These are phyloP conservation scores for Rhynchospora breviuscula DNA, from an alignment of 176 grass and related monocot genomes.

Conservation along the genomic window DNA sequence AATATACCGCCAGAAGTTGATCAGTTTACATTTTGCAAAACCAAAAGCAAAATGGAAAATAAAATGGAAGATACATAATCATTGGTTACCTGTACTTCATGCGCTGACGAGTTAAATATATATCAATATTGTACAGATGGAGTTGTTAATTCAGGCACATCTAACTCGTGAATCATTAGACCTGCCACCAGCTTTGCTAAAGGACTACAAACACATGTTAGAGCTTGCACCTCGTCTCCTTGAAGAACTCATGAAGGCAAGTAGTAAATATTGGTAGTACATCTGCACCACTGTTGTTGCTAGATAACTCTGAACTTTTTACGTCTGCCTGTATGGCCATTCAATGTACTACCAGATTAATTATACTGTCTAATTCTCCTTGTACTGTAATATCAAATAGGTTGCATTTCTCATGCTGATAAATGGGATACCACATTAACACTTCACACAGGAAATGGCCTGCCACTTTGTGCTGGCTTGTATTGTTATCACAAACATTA, in stretches of 20 bases:
- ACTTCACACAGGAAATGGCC: neutral
- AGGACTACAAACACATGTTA: constrained; percentile 93
- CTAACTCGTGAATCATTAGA: constrained; percentile 62
- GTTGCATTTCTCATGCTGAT: too few species aligned
- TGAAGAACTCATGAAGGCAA: constrained; percentile 91
- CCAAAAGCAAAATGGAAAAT: neutral
- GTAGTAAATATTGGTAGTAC: constrained; percentile 14
- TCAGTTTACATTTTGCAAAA: too few species aligned
- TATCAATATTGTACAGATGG: constrained; percentile 60
- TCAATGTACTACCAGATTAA: neutral
- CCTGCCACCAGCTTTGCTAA: constrained; percentile 58
- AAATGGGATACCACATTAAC: neutral
- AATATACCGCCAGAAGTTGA: neutral
- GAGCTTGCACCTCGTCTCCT: constrained; percentile 98
- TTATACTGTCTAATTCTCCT: neutral
- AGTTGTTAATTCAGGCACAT: constrained; percentile 91
- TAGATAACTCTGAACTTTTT: neutral
- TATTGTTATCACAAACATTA: neutral
- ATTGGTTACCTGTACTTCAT: neutral
- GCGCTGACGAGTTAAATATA: neutral
- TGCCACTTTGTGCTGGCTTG: neutral
- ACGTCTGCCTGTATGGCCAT: neutral
- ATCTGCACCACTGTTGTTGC: neutral
- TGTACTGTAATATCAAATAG: neutral
- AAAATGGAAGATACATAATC: neutral